Evolutionary conservation across 768 basidiomycete species (phyloP).

Genomic region (Suillus hirtellus): DNA sequence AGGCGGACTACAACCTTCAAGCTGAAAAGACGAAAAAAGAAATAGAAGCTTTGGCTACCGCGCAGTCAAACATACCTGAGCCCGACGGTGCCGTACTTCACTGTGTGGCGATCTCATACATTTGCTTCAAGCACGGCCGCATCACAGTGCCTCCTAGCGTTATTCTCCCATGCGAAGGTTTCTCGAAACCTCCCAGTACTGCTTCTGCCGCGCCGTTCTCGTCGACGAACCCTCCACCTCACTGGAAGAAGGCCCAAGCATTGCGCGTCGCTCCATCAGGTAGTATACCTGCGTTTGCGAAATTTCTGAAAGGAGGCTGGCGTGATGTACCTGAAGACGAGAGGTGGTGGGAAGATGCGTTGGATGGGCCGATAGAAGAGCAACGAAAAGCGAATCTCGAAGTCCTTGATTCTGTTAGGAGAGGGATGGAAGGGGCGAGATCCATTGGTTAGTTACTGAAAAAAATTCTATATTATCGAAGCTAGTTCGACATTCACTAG

Average conservation of each 20-base stretch:
- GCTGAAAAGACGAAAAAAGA: slow-evolving; percentile 18
- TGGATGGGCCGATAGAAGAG: slow-evolving; percentile 49
- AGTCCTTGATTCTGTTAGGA: slow-evolving; percentile 22
- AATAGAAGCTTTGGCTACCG: slow-evolving; percentile 13
- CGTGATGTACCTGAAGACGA: slow-evolving; percentile 53
- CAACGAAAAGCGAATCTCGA: slow-evolving; percentile 28
- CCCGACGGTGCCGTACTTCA: slow-evolving; percentile 58
- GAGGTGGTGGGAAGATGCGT: slow-evolving; percentile 70
- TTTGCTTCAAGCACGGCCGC: slow-evolving; percentile 70
- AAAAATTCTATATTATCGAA: background rate
- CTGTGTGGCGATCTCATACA: slow-evolving; percentile 61
- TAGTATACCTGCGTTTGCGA: slow-evolving; percentile 25
- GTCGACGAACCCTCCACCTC: slow-evolving; percentile 26
- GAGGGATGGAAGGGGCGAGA: slow-evolving; percentile 24
- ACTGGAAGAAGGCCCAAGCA: slow-evolving; percentile 26
- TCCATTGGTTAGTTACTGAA: slow-evolving; percentile 13
- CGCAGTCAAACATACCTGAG: slow-evolving; percentile 21
- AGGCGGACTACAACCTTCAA: slow-evolving; percentile 13
- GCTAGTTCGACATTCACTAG: slow-evolving; percentile 17
- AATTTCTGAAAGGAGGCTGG: slow-evolving; percentile 63
- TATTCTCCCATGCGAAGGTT: slow-evolving; percentile 61
- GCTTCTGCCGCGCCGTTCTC: slow-evolving; percentile 31
- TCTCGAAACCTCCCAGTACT: slow-evolving; percentile 31
- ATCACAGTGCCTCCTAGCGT: slow-evolving; percentile 74
- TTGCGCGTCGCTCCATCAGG: slow-evolving; percentile 26